Conservation (phyloP, 2,329 filamentous ascomycete genomes). For the Fusarium sp. region DNA sequence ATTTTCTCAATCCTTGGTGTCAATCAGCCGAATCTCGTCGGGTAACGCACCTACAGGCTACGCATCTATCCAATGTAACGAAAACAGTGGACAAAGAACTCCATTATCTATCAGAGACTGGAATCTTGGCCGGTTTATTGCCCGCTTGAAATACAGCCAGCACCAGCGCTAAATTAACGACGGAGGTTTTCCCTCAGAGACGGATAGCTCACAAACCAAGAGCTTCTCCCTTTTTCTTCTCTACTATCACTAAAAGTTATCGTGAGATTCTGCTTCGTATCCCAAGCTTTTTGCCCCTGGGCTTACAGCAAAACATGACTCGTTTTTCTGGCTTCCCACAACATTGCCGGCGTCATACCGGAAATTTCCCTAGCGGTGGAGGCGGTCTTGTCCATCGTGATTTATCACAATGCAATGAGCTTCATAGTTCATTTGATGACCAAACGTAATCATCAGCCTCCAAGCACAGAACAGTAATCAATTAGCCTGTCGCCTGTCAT, state of each 20-base stretch:
- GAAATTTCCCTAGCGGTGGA: slow-evolving; percentile 32
- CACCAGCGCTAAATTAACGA: slow-evolving; percentile 9
- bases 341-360: slow-evolving; percentile 3
- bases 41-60: neutral
- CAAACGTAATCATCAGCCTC: neutral
- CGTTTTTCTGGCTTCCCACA: slow-evolving; percentile 5
- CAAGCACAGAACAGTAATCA: neutral
- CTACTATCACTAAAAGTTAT: neutral
- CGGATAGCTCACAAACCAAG: slow-evolving; percentile 1
- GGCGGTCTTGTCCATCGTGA: slow-evolving; percentile 18
- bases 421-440: neutral
- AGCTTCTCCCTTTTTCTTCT: neutral
- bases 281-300: slow-evolving; percentile 12
- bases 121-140: slow-evolving; percentile 16
- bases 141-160: slow-evolving; percentile 5
- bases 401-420: slow-evolving; percentile 2
- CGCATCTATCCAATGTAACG: neutral
- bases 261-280: neutral
- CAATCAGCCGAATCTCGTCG: slow-evolving; percentile 23
- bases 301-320: slow-evolving; percentile 26
- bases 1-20: slow-evolving; percentile 29
- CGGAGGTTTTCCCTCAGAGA: neutral
- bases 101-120: slow-evolving; percentile 1
- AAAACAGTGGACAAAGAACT: neutral
- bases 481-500: slow-evolving; percentile 14